These are phyloP conservation scores for Penicillium diatomitis DNA, from an alignment of 495 filamentous ascomycete genomes.

Conservation along the genomic window DNA sequence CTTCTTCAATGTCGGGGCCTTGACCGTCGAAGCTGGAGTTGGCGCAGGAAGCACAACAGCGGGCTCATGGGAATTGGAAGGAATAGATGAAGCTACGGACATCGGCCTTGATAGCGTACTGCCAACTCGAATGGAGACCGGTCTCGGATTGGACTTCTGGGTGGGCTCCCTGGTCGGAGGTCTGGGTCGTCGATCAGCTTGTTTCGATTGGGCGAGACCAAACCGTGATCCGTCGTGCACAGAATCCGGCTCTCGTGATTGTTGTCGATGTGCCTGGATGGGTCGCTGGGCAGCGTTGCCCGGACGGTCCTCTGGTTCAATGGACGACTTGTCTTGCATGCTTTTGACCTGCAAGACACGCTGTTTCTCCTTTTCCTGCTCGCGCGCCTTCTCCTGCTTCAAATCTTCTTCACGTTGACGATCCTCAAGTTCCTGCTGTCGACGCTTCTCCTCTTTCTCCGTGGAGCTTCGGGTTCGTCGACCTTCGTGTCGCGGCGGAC, in stretches of 20 bases:
- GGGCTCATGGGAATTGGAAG: constrained; percentile 53
- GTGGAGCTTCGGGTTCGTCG: constrained; percentile 65
- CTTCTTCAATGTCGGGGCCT: constrained; percentile 29
- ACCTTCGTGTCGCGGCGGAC: constrained; percentile 36
- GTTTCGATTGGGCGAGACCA: constrained; percentile 38
- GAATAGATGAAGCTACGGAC: constrained; percentile 49
- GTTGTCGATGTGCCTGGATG: constrained; percentile 43
- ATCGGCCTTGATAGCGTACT: constrained; percentile 59
- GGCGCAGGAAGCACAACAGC: constrained; percentile 34
- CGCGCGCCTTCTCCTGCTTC: constrained; percentile 51
- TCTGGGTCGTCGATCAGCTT: constrained; percentile 57
- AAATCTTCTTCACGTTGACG: constrained; percentile 42
- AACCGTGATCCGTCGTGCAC: constrained; percentile 29
- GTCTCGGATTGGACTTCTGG: constrained; percentile 61
- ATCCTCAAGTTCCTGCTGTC: constrained; percentile 49
- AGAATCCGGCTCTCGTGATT: constrained; percentile 30
- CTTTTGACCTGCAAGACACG: constrained; percentile 33
- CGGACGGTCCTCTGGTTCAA: constrained; percentile 27
- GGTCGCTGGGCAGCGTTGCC: constrained; percentile 29
- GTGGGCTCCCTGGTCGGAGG: constrained; percentile 62
- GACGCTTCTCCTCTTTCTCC: constrained; percentile 58
- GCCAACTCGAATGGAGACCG: constrained; percentile 71
- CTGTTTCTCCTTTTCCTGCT: constrained; percentile 59
- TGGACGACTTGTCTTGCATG: constrained; percentile 24
- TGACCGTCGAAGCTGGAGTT: constrained; percentile 27